Evolutionary conservation across 2,329 filamentous ascomycete genomes (phyloP).

Genomic region (Ophiostoma ulmi): DNA sequence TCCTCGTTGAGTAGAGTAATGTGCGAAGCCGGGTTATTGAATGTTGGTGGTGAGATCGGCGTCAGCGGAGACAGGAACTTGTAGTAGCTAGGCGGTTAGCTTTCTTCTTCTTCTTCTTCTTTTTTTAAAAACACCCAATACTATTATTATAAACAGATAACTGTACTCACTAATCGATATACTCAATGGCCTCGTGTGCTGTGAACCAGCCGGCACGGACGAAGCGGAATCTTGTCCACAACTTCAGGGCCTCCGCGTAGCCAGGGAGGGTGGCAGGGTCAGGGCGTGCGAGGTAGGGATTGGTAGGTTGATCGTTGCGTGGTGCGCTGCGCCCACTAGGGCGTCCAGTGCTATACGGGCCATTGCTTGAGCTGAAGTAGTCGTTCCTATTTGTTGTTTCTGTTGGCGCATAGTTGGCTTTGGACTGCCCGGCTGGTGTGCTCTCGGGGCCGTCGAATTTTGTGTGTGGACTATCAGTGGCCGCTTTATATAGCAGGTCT

Average conservation of each 20-base stretch:
- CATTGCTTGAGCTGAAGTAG: slow-evolving; percentile 5
- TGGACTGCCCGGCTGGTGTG: neutral
- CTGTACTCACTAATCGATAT: slow-evolving; percentile 74
- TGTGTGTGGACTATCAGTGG: slow-evolving; percentile 40
- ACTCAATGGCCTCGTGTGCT: slow-evolving; percentile 84
- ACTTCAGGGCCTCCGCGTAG: slow-evolving; percentile 66
- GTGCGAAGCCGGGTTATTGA: slow-evolving; percentile 75
- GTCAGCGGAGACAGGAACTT: slow-evolving; percentile 85
- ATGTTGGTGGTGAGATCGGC: slow-evolving; percentile 88
- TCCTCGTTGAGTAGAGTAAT: slow-evolving; percentile 78
- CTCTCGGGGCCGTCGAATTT: slow-evolving; percentile 17
- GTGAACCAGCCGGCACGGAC: slow-evolving; percentile 98
- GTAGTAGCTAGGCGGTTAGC: slow-evolving; percentile 62
- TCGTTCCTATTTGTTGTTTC: neutral
- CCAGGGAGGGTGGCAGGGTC: slow-evolving; percentile 44
- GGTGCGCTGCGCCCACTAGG: slow-evolving; percentile 25
- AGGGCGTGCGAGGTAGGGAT: slow-evolving; percentile 39
- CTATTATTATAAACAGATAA: neutral
- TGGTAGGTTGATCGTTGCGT: slow-evolving; percentile 39
- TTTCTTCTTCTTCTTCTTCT: too few species aligned
- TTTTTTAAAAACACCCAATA: neutral
- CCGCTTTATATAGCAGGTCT: slow-evolving; percentile 85
- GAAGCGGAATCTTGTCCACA: slow-evolving; percentile 90
- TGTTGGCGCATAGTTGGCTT: slow-evolving; percentile 12
- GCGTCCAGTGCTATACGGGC: slow-evolving; percentile 27